phyloP scores from a whole-genome alignment of 495 filamentous ascomycete genomes.

The Durotheca rogersii region DNA sequence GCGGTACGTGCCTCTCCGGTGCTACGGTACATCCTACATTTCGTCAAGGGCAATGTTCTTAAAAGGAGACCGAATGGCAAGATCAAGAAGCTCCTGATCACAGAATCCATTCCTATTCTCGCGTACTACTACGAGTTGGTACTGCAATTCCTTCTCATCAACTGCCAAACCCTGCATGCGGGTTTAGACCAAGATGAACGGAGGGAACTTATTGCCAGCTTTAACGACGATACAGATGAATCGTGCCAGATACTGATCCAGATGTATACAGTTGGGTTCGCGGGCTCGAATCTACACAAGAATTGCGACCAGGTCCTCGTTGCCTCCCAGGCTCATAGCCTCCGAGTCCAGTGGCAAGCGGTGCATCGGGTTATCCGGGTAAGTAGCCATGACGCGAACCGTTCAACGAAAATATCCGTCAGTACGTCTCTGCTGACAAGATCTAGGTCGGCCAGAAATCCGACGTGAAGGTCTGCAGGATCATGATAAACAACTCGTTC shows the following conservation, averaged over 20 bases:
- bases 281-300: constrained; percentile 32
- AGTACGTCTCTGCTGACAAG: constrained; percentile 22
- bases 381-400: constrained; percentile 2
- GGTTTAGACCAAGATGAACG: constrained; percentile 17
- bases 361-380: constrained; percentile 33
- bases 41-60: constrained; percentile 24
- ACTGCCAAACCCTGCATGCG: constrained; percentile 28
- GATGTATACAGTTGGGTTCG: constrained; percentile 32
- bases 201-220: constrained; percentile 23
- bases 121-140: constrained; percentile 34
- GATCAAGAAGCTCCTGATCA: constrained; percentile 34
- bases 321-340: constrained; percentile 25
- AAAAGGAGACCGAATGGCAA: constrained; percentile 3
- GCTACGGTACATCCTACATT: constrained; percentile 28
- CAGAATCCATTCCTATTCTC: constrained; percentile 24
- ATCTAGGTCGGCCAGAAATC: constrained; percentile 29
- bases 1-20: constrained; percentile 25
- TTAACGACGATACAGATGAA: constrained; percentile 18
- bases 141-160: constrained; percentile 29
- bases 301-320: constrained; percentile 27
- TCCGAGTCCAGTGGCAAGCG: constrained; percentile 29
- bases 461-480: constrained; percentile 25
- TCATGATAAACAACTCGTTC: constrained; percentile 30
- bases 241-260: constrained; percentile 34
- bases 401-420: too few species aligned